Base-by-base conservation (phyloP, 768 basidiomycete species). In the Lepiota venenata region DNA sequence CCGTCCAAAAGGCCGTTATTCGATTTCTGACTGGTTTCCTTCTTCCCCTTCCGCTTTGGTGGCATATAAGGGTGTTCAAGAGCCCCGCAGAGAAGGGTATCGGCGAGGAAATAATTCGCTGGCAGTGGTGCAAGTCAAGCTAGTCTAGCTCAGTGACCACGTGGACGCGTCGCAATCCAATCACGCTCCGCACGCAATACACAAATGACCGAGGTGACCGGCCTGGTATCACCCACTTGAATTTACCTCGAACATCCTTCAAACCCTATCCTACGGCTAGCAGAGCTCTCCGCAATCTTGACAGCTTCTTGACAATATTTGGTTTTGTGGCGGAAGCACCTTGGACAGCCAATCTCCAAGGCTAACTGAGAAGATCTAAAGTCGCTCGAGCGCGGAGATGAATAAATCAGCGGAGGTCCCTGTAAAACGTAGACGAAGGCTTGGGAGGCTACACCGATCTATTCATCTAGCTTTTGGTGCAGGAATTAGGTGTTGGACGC, bases 1-100 rank as follows among this genome's bases (percentile, higher is more conserved):
- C 62, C 52, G 55, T 61, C 57, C 36, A 37, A 40, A 21, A 39
- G 12, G 21, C 44, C 43, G 37, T 47, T 58, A 10, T 52, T 39
- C 11, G 52, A 49, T 18, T 47, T 45, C 36, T 11, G 25, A 53
- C 47, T 43, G 14, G 40, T 47, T 38, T 49, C 36, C 18, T 48
- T 47, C 18, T 55, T 45, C 39, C 16, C 27, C 15, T 22, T 55
- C 39, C 53, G 47, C 46, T 55, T 55, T 9, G 27, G 16, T 32
- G 53, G 53, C 53, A 55, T 55, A 40, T n/a, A 38, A 18, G n/a
- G 32, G 37, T 20, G 21, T 47, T n/a, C 32, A 48, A 45, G 37
- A 37, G 47, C 18, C n/a, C 22, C 53, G 18, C 46, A 40, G 44
- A 22, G 14, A 21, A 50, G 22, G 40, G 38, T 44, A 55, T 21